A percentile compares a stretch with the other conserved stretches of the same genome.
Conservation (phyloP, 805 yeast genomes). For the Kodamaea kaohsiungensis region DNA sequence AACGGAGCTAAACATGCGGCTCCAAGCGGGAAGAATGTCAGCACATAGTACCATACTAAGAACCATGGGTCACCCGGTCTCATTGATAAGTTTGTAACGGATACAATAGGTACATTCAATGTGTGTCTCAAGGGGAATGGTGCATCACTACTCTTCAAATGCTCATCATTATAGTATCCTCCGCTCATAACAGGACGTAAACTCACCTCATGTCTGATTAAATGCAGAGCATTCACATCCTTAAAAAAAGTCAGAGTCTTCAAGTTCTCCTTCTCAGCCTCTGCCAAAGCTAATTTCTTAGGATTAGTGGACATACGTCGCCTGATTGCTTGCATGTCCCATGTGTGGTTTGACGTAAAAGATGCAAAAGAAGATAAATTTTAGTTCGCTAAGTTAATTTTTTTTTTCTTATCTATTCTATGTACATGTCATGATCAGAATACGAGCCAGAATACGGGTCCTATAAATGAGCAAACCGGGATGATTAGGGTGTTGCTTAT, state of each 20-base stretch:
- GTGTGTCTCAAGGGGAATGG: constrained; percentile 28
- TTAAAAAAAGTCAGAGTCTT: not conserved
- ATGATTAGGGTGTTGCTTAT: too few relatives aligned
- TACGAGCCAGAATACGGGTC: not conserved
- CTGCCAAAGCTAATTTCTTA: not conserved
- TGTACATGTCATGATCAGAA: not conserved
- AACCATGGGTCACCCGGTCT: constrained; percentile 40
- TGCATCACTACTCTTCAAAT: constrained; percentile 1
- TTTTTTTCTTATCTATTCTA: not conserved
- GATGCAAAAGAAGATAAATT: not conserved
- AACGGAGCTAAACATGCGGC: constrained; percentile 81
- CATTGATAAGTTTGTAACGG: constrained; percentile 30
- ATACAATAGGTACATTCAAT: constrained; percentile 32
- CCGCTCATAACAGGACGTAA: constrained; percentile 4
- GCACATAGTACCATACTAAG: constrained; percentile 61
- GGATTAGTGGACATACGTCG: constrained; percentile 2
- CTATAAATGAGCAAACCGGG: too few relatives aligned
- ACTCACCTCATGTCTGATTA: constrained; percentile 1
- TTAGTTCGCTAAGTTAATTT: not conserved
- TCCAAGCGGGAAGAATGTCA: constrained; percentile 71
- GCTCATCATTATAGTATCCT: constrained; percentile 3
- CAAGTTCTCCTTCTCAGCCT: not conserved
- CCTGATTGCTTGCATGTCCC: not conserved
- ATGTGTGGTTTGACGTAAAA: not conserved
- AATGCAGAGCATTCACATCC: constrained; percentile 2